Conservation (phyloP, 2,329 filamentous ascomycete species). For the Neofusicoccum umdonicola region DNA sequence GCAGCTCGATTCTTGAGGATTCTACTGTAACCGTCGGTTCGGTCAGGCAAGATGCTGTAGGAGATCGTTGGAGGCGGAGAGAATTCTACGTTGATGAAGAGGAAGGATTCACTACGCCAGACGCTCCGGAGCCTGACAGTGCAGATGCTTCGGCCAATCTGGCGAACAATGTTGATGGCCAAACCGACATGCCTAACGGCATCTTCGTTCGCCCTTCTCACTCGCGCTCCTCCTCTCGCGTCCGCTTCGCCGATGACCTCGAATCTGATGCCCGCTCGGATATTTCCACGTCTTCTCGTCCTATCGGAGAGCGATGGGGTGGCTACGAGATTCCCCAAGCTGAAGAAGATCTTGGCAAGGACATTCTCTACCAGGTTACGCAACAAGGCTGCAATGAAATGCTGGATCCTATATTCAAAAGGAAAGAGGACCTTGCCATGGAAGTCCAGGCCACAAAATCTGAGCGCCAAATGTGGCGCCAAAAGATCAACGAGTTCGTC, state of each 20-base stretch:
- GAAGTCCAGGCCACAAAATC: conserved; percentile 51
- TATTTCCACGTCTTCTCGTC: conserved; percentile 68
- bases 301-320: conserved; percentile 67
- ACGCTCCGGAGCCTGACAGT: not conserved
- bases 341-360: conserved; percentile 78
- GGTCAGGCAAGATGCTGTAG: conserved; percentile 42
- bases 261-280: conserved; percentile 71
- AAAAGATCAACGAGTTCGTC: conserved; percentile 6
- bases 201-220: not conserved
- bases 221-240: conserved; percentile 75
- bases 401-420: conserved; percentile 79
- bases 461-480: conserved; percentile 27
- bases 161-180: not conserved
- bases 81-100: conserved; percentile 84
- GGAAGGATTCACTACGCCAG: conserved; percentile 57
- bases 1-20: not conserved
- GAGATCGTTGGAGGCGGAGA: conserved; percentile 71
- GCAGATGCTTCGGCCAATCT: not conserved
- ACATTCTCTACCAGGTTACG: conserved; percentile 86
- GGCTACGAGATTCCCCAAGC: conserved; percentile 76
- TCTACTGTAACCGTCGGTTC: not conserved
- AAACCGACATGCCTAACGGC: conserved; percentile 45
- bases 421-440: conserved; percentile 73
- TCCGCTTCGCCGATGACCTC: conserved; percentile 70
- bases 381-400: conserved; percentile 93